These are phyloP conservation scores for Botrytis aclada DNA, from an alignment of 2,329 filamentous ascomycete genomes.

Conservation along the genomic window DNA sequence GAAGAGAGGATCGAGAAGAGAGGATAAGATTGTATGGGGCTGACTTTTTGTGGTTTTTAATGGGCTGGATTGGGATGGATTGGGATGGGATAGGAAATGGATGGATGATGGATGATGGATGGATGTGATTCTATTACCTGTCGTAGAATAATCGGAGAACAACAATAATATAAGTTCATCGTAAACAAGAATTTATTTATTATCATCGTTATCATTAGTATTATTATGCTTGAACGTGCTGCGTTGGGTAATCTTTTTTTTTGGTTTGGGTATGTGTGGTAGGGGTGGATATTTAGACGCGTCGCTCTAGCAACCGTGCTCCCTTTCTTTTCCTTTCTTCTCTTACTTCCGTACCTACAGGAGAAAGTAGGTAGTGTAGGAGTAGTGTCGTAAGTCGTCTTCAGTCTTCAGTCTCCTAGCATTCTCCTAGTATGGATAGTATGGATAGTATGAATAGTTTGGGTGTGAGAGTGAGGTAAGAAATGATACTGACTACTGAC, in stretches of 20 bases:
- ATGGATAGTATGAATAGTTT: too few relatives aligned
- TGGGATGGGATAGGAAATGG: too few relatives aligned
- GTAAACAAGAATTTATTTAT: background rate
- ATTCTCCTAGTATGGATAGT: background rate
- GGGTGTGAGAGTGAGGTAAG: too few relatives aligned
- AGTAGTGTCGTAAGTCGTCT: too few relatives aligned
- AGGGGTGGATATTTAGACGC: background rate
- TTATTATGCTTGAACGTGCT: background rate
- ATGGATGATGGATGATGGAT: background rate
- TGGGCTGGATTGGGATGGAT: background rate
- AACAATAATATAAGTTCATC: background rate
- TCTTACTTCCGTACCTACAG: background rate
- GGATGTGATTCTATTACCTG: background rate
- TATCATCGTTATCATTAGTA: too few relatives aligned
- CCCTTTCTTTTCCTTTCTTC: background rate
- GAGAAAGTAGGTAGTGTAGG: too few relatives aligned
- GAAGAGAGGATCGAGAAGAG: background rate
- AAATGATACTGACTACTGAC: too few relatives aligned
- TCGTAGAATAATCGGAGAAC: background rate
- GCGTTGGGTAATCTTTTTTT: background rate
- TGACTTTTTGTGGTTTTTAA: background rate
- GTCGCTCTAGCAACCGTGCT: conserved; percentile 18
- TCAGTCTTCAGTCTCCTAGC: too few relatives aligned
- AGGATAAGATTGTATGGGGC: background rate
- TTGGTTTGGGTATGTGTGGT: background rate